These are phyloP conservation scores for Begonia fuchsioides DNA, from an alignment of 306 rosid genomes.

Conservation along the genomic window DNA sequence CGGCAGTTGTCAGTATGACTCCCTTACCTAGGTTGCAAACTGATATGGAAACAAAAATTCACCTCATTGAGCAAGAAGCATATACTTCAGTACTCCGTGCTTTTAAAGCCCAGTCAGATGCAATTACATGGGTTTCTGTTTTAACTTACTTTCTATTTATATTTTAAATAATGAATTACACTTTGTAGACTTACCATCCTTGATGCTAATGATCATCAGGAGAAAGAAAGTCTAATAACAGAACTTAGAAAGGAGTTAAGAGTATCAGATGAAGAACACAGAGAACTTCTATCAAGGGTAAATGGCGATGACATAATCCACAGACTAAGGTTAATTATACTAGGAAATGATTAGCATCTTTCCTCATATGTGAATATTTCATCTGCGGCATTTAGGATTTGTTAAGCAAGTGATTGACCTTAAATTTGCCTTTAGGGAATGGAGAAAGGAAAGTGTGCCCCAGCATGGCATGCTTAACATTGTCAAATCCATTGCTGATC, in stretches of 20 bases:
- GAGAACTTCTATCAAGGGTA: constrained; percentile 37
- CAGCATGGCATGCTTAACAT: constrained; percentile 33
- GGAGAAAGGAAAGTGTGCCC: constrained; percentile 71
- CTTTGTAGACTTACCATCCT: too few relatives aligned
- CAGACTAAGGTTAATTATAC: constrained; percentile 22
- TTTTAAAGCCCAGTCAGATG: constrained; percentile 44
- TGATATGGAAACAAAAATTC: constrained; percentile 38
- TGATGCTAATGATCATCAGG: constrained; percentile 13
- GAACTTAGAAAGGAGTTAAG: constrained; percentile 42
- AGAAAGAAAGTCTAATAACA: constrained; percentile 37
- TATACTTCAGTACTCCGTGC: constrained; percentile 39
- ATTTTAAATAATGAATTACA: too few relatives aligned
- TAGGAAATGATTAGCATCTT: background rate
- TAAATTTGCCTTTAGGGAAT: constrained; percentile 44
- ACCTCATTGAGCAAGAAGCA: constrained; percentile 40
- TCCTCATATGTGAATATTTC: background rate
- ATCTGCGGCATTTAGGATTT: background rate
- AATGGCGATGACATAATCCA: constrained; percentile 34
- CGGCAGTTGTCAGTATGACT: constrained; percentile 3
- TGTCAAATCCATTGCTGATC: constrained; percentile 6
- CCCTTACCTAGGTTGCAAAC: constrained; percentile 21
- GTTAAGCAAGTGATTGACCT: constrained; percentile 5
- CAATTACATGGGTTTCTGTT: constrained; percentile 36
- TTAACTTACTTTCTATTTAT: background rate
- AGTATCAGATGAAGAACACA: constrained; percentile 42